phyloP scores from a whole-genome alignment of 305 asterid species.

The Salvia sclarea region DNA sequence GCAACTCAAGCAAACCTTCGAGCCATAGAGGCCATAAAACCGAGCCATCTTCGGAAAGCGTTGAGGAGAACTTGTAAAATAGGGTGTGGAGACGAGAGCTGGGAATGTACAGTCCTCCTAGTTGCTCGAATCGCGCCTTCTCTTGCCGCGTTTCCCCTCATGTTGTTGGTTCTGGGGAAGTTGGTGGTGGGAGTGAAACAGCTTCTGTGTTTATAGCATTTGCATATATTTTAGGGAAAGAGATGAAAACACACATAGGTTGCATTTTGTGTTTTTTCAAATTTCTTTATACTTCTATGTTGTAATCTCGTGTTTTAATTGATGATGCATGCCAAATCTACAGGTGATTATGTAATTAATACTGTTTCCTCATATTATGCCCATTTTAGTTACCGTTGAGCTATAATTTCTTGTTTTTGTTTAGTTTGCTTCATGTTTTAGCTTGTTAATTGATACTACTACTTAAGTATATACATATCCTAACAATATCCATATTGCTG shows the following conservation, averaged over 20 bases:
- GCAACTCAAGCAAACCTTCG: slow-evolving; percentile 38
- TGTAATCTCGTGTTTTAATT: neutral
- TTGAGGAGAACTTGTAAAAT: slow-evolving; percentile 22
- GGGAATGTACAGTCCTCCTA: slow-evolving; percentile 35
- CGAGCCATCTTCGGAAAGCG: slow-evolving; percentile 23
- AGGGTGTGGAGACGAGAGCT: slow-evolving; percentile 16
- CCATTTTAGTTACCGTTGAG: neutral
- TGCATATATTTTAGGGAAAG: slow-evolving; percentile 31
- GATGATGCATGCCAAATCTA: slow-evolving; percentile 10
- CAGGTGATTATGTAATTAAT: neutral
- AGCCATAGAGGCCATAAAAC: slow-evolving; percentile 34
- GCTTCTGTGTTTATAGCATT: slow-evolving; percentile 28
- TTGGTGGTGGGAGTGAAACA: slow-evolving; percentile 20
- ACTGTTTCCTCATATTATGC: slow-evolving; percentile 7
- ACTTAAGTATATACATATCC: no score
- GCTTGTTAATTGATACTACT: no score
- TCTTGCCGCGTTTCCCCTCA: neutral
- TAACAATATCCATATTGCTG: no score
- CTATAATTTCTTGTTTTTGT: neutral
- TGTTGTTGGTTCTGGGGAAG: slow-evolving; percentile 9
- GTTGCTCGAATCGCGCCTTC: slow-evolving; percentile 4
- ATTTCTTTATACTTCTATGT: slow-evolving; percentile 3
- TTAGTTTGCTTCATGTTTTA: no score
- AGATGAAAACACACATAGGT: slow-evolving; percentile 28
- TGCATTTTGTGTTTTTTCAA: slow-evolving; percentile 14